phyloP scores from a whole-genome alignment of 352 stramenopile species.

The Globisporangium sylvaticum region DNA sequence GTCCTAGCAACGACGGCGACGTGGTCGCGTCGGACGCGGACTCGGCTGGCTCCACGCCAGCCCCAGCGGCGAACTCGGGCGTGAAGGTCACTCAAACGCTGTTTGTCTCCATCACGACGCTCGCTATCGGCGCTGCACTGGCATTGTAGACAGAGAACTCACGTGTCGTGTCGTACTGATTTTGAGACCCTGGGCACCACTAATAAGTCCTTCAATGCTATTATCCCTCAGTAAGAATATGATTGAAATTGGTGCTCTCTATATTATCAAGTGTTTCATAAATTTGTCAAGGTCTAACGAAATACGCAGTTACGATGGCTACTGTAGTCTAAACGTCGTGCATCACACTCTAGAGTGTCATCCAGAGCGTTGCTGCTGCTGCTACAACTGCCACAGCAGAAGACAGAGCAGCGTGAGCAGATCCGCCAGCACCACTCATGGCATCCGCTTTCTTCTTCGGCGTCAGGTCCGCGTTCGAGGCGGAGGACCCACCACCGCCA shows the following conservation, averaged over 20 bases:
- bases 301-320: not conserved
- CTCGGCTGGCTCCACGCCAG: not conserved
- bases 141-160: not conserved
- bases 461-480: not conserved
- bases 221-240: not conserved
- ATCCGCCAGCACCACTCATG: slow-evolving; percentile 1
- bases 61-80: not conserved
- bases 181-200: too few relatives aligned
- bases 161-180: not conserved
- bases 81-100: not conserved
- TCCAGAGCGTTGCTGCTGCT: not conserved
- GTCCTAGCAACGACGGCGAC: not conserved
- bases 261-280: not conserved
- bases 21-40: not conserved
- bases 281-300: not conserved
- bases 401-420: not conserved
- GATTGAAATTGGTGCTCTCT: not conserved
- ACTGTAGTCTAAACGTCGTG: too few relatives aligned
- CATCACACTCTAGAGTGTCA: not conserved
- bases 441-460: slow-evolving; percentile 41
- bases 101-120: not conserved
- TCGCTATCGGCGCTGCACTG: not conserved
- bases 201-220: not conserved
- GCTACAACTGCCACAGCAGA: not conserved
- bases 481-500: not conserved